A percentile compares a stretch with the other conserved stretches of the same genome.
These are phyloP conservation scores for Globisporangium acanthophoron DNA, from an alignment of 352 stramenopile species.

Conservation along the genomic window DNA sequence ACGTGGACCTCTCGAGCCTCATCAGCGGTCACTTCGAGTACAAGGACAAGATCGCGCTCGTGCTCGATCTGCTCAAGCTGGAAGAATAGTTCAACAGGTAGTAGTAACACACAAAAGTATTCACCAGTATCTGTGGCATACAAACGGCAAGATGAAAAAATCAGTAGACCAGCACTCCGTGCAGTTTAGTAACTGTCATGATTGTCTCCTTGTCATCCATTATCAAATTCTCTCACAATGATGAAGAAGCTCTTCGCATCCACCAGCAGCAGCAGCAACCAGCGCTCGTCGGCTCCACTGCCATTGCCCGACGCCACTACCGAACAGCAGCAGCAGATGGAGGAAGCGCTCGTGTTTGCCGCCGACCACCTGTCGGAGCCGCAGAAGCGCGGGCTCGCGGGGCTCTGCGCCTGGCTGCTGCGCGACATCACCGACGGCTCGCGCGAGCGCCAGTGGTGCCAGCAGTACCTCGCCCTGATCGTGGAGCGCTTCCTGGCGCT, in stretches of 20 bases:
- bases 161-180: no score
- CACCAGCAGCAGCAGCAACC: background rate
- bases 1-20: slow-evolving; percentile 72
- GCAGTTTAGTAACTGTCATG: no score
- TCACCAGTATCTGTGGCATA: background rate
- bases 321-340: slow-evolving; percentile 1
- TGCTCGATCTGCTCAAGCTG: slow-evolving; percentile 69
- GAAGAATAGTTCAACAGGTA: slow-evolving; percentile 16
- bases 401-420: slow-evolving; percentile 63
- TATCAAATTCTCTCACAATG: background rate
- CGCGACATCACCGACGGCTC: slow-evolving; percentile 65
- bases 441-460: slow-evolving; percentile 44
- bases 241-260: slow-evolving; percentile 3
- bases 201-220: background rate
- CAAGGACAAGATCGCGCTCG: slow-evolving; percentile 81
- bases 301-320: background rate
- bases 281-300: background rate
- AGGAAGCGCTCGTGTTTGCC: slow-evolving; percentile 8
- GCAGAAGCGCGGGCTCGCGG: slow-evolving; percentile 67
- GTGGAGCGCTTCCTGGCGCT: slow-evolving; percentile 61
- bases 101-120: slow-evolving; percentile 2
- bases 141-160: background rate
- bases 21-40: slow-evolving; percentile 84
- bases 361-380: slow-evolving; percentile 33
- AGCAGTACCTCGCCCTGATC: slow-evolving; percentile 55